Evolutionary conservation across 2,329 filamentous ascomycete genomes (phyloP).

Genomic region (Xylariaceae sp.): DNA sequence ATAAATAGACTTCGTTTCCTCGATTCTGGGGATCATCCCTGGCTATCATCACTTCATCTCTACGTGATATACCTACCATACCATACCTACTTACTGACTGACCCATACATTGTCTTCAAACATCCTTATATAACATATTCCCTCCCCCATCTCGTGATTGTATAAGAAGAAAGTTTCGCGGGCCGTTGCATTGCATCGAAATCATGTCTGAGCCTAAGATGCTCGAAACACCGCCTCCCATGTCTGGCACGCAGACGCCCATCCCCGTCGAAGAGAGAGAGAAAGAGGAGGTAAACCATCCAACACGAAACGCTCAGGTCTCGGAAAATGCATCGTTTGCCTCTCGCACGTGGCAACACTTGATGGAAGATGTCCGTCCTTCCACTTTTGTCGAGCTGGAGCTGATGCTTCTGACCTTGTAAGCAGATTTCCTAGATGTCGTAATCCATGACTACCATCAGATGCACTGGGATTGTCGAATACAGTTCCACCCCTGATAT

Average conservation of each 20-base stretch:
- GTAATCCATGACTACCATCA: not conserved
- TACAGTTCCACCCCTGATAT: not conserved
- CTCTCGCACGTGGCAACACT: slow-evolving; percentile 24
- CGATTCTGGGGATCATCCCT: not conserved
- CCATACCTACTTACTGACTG: not conserved
- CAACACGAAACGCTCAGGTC: not conserved
- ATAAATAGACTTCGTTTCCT: not conserved
- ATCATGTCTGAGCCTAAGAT: not conserved
- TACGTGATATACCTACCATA: not conserved
- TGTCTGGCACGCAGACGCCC: not conserved
- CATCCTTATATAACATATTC: not conserved
- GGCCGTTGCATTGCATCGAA: not conserved
- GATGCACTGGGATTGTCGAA: no score
- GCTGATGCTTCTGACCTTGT: slow-evolving; percentile 44
- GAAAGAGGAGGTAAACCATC: not conserved
- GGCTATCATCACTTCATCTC: not conserved
- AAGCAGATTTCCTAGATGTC: slow-evolving; percentile 16
- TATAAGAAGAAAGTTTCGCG: no score
- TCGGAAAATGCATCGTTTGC: slow-evolving; percentile 10
- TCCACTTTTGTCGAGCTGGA: slow-evolving; percentile 42
- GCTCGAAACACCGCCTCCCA: not conserved
- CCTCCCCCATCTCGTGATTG: no score
- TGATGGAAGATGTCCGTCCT: slow-evolving; percentile 34
- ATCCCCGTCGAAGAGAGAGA: not conserved
- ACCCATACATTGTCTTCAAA: not conserved